Evolutionary conservation across 2,329 filamentous ascomycete genomes (phyloP), one percentile per base, ranked within the genome.

Genomic region (Geosmithia morbida): DNA sequence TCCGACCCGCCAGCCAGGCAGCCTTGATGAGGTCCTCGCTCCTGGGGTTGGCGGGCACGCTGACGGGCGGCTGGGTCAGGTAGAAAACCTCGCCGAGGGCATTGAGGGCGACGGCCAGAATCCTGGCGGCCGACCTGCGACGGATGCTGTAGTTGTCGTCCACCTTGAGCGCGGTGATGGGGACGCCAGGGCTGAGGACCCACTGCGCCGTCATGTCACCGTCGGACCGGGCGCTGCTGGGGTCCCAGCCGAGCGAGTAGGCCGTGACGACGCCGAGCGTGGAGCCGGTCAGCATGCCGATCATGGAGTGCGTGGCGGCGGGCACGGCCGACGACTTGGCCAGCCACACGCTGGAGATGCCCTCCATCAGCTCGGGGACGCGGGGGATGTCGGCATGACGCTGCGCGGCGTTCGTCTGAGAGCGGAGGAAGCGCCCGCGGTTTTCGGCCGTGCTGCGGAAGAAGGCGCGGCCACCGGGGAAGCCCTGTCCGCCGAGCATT

Each of bases 31-130:
- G 58, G 48, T 83, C 73, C 37, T 81, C 70, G 2, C 65, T 61
- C 51, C 66, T 72, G 37, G 63, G 62, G 48, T 72, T 71, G 30
- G 70, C 67, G 4, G 69, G 55, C 7, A 75, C 68, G 18, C 74
- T 67, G 37, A 72, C 71, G 0, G 87, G 87, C 7, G 82, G 71
- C 45, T 86, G 80, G 1, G 77, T 83, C 1, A 97, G 69, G 55
- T 90, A 95, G 61, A 83, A 97, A 0, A 95, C 70, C 61, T 98
- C 92, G 1, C 92, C 92, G 8, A 98, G 70, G 0, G 92, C 90
- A 60, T 98, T 98, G 46, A 98, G 66, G n/a, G 80, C 86, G 41
- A 90, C 83, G n/a, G 86, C 87, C 87, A 88, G 97, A 13, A 92
- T 76, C 26, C 89, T 81, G 13, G 78, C 76, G 45, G 81, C 70